Conservation (phyloP, 2,329 filamentous ascomycete genomes). For the Xylariaceae sp. region DNA sequence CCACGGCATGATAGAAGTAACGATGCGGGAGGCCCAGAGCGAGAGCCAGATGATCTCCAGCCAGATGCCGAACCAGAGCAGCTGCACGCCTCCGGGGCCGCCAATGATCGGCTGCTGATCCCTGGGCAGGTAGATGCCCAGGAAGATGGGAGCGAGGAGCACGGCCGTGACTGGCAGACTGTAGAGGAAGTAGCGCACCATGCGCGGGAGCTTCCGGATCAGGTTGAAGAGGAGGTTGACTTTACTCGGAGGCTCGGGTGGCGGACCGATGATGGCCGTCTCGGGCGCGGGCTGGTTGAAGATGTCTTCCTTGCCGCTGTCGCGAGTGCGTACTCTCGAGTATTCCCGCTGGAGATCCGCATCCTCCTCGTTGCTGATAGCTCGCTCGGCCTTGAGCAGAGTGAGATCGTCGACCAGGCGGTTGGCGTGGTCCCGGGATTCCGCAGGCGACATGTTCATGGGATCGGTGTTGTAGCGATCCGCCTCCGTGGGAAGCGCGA, state of each 20-base stretch:
- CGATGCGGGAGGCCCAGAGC: conserved; percentile 66
- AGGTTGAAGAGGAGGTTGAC: conserved; percentile 56
- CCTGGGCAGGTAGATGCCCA: conserved; percentile 51
- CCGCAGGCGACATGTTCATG: conserved; percentile 14
- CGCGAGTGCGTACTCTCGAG: conserved; percentile 15
- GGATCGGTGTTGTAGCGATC: conserved; percentile 8
- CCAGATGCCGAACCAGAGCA: conserved; percentile 95
- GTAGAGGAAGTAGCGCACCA: conserved; percentile 67
- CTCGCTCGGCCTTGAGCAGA: conserved; percentile 24
- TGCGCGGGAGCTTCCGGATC: conserved; percentile 43
- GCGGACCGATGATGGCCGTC: conserved; percentile 16
- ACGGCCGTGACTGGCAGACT: conserved; percentile 57
- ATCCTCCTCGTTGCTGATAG: conserved; percentile 18
- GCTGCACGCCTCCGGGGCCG: conserved; percentile 63
- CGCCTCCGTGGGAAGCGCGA: conserved; percentile 13
- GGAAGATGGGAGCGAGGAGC: conserved; percentile 59
- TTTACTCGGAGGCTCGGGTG: conserved; percentile 52
- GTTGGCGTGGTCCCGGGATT: conserved; percentile 20
- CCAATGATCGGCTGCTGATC: conserved; percentile 42
- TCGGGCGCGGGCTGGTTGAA: conserved; percentile 21
- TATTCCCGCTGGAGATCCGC: conserved; percentile 15
- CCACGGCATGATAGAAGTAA: conserved; percentile 42
- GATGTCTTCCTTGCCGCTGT: conserved; percentile 19
- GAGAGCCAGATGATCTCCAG: conserved; percentile 89
- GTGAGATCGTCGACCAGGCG: conserved; percentile 23